Percentiles rank a stretch among this genome's conserved stretches.
These are phyloP conservation scores for Plasmopara muralis DNA, from an alignment of 352 stramenopile species.

Conservation along the genomic window DNA sequence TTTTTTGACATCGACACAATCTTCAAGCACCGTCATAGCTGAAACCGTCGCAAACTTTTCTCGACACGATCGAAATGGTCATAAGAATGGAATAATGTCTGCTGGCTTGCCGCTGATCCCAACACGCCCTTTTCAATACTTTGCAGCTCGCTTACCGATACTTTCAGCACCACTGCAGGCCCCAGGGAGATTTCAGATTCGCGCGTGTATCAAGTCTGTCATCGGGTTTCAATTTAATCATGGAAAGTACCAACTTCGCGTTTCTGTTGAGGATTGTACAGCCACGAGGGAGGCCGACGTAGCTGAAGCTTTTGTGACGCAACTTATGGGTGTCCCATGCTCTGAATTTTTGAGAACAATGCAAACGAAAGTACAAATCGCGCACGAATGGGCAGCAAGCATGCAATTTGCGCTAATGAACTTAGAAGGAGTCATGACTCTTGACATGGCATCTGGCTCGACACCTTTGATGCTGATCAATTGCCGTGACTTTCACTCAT, in stretches of 20 bases:
- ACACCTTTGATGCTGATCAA: slow-evolving; percentile 41
- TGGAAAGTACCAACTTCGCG: slow-evolving; percentile 58
- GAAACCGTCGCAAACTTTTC: slow-evolving; percentile 11
- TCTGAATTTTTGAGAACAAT: slow-evolving; percentile 62
- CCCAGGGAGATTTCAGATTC: slow-evolving; percentile 39
- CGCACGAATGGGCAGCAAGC: slow-evolving; percentile 50
- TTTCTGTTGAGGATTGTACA: slow-evolving; percentile 77
- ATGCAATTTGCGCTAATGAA: slow-evolving; percentile 83
- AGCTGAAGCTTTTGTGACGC: slow-evolving; percentile 48
- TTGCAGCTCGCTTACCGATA: slow-evolving; percentile 19
- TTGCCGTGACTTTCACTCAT: slow-evolving; percentile 36
- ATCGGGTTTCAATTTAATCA: slow-evolving; percentile 75
- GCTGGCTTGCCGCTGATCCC: slow-evolving; percentile 9
- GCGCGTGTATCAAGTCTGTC: slow-evolving; percentile 77
- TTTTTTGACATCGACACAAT: slow-evolving; percentile 1
- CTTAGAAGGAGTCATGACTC: slow-evolving; percentile 71
- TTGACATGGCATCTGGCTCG: slow-evolving; percentile 25
- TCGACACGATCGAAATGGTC: slow-evolving; percentile 6
- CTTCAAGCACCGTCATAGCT: background rate
- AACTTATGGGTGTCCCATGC: slow-evolving; percentile 72
- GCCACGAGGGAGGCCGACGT: slow-evolving; percentile 42
- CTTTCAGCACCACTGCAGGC: slow-evolving; percentile 12
- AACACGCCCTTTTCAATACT: slow-evolving; percentile 48
- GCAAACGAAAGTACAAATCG: slow-evolving; percentile 47
- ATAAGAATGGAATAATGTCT: slow-evolving; percentile 3